Evolutionary conservation across 768 basidiomycete species (phyloP).

Genomic region (Strobilomyces echinocephalus): DNA sequence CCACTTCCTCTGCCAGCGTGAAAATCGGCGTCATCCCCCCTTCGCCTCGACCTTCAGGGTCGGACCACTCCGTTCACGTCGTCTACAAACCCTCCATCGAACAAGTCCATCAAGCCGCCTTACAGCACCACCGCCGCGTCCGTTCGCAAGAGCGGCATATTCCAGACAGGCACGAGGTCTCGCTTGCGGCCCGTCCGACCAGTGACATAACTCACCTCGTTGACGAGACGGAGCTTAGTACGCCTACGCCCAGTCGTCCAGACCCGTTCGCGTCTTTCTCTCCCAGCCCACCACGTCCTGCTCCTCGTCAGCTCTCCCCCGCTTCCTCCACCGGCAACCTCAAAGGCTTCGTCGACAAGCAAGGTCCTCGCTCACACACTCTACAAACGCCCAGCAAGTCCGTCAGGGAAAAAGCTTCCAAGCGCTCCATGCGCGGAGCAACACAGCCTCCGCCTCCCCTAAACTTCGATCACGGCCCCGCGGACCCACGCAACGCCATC

Average conservation of each 20-base stretch:
- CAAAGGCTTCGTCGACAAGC: slow-evolving; percentile 25
- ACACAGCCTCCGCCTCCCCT: slow-evolving; percentile 31
- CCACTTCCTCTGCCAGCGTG: slow-evolving; percentile 20
- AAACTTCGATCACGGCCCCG: slow-evolving; percentile 15
- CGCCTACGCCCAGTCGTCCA: slow-evolving; percentile 22
- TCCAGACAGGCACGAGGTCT: slow-evolving; percentile 30
- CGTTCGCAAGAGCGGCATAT: slow-evolving; percentile 30
- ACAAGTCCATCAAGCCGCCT: slow-evolving; percentile 10
- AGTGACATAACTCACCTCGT: slow-evolving; percentile 16
- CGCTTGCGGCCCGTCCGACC: slow-evolving; percentile 29
- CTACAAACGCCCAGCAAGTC: background rate
- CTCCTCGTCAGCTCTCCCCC: slow-evolving; percentile 25
- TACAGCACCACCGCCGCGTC: slow-evolving; percentile 27
- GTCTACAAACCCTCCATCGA: slow-evolving; percentile 13
- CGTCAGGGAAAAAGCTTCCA: slow-evolving; percentile 19
- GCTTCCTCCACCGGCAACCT: slow-evolving; percentile 32
- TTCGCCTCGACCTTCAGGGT: slow-evolving; percentile 19
- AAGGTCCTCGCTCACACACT: background rate
- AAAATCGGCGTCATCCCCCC: slow-evolving; percentile 31
- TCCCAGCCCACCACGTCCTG: slow-evolving; percentile 5
- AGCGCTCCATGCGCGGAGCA: slow-evolving; percentile 20
- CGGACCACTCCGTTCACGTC: slow-evolving; percentile 12
- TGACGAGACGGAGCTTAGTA: slow-evolving; percentile 28
- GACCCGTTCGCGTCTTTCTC: slow-evolving; percentile 1
- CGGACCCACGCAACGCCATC: slow-evolving; percentile 7